Evolutionary conservation across 2,329 filamentous ascomycete genomes (phyloP).

Genomic region (Thermoascus crustaceus): DNA sequence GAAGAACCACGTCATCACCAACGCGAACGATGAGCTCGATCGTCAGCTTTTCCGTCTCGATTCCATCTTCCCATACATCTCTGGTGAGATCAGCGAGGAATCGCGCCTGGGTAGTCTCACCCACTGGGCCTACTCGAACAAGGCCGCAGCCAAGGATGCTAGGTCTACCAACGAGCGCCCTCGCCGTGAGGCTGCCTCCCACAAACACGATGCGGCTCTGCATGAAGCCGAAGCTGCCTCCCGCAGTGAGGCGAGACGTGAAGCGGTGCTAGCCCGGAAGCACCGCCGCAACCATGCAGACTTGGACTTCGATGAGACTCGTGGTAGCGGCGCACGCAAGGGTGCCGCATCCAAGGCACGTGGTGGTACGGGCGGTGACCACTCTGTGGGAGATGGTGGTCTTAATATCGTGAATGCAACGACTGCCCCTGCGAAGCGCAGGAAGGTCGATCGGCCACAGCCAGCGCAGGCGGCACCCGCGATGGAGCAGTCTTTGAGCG

Average conservation of each 20-base stretch:
- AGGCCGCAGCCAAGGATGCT: slow-evolving; percentile 50
- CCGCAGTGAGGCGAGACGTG: slow-evolving; percentile 75
- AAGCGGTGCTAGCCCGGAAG: slow-evolving; percentile 69
- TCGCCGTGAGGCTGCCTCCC: slow-evolving; percentile 68
- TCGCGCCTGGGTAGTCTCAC: slow-evolving; percentile 83
- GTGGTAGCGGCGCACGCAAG: slow-evolving; percentile 43
- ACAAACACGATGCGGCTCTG: slow-evolving; percentile 58
- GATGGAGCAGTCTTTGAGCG: slow-evolving; percentile 36
- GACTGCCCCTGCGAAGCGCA: slow-evolving; percentile 57
- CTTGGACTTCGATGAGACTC: slow-evolving; percentile 67
- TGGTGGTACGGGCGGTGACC: slow-evolving; percentile 16
- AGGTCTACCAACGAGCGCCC: slow-evolving; percentile 60
- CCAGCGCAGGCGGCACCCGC: slow-evolving; percentile 24
- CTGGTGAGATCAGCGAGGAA: slow-evolving; percentile 86
- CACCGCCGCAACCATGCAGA: slow-evolving; percentile 65
- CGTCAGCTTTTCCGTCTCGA: slow-evolving; percentile 79
- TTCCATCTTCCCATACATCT: slow-evolving; percentile 76
- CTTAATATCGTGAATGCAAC: slow-evolving; percentile 57
- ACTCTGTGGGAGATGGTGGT: slow-evolving; percentile 29
- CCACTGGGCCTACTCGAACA: slow-evolving; percentile 92
- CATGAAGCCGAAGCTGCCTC: slow-evolving; percentile 77
- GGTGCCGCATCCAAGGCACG: slow-evolving; percentile 47
- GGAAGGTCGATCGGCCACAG: slow-evolving; percentile 67
- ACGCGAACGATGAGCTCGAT: slow-evolving; percentile 80
- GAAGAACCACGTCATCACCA: slow-evolving; percentile 93